Evolutionary conservation across 2,329 filamentous ascomycete species (phyloP), one percentile per base, ranked within the genome.

Genomic region (Piedraia hortae): DNA sequence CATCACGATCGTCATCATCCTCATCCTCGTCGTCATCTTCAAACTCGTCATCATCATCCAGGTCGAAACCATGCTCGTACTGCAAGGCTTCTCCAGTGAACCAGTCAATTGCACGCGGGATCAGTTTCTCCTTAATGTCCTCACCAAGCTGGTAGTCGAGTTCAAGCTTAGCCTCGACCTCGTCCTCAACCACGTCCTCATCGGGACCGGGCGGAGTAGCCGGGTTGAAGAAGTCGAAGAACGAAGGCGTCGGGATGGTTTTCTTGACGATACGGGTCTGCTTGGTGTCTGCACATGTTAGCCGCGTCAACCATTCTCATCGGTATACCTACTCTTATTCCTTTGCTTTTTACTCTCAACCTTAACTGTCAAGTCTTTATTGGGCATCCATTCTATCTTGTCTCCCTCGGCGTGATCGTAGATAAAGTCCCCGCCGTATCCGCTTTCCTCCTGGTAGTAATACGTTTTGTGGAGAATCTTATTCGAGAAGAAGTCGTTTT

Each of bases 121-220:
- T 97, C 33, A 97, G 62, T 58, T 97, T 97, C 62, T 97, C 85
- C 58, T 97, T 97, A 54, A 97, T 91, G 44, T 97, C 85, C 56
- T 97, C 85, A 34, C 85, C 85, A 19, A 97, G 67, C 53, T 93
- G 82, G 50, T 93, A 97, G 53, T 97, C 85, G 23, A 97, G 68
- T 56, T 97, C 85, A 25, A 97, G 64, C 32, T 85, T 80, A 51
- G 90, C 80, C 56, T 97, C 85, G 23, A 97, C 89, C 45, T 97
- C 85, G 22, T 69, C 72, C 24, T 71, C 66, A 28, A 72, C 67
- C 34, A 82, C 70, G 34, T 82, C 70, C 18, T 66, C 56, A 21
- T 74, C 72, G 21, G 75, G 67, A 21, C 55, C 58, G 13, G 77
- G 85, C 28, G 77, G 70, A 51, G 75, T 75, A 20, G 85, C 88